Conservation (phyloP, 108 stramenopile genomes). For the Conticribra guillardii region DNA sequence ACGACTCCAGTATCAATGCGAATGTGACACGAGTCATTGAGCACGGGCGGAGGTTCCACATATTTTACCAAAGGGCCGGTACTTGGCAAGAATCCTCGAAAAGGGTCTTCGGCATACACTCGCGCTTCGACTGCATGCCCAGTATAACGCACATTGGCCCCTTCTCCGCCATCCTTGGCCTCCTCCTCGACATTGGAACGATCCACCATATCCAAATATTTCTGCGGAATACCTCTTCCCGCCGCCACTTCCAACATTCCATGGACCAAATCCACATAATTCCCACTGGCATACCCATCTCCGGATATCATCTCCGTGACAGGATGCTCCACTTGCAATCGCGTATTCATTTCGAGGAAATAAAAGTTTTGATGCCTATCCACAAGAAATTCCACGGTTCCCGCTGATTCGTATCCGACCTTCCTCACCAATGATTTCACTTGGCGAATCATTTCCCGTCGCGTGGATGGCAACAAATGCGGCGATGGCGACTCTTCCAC, state of each 20-base stretch:
- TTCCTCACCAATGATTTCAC: constrained; percentile 79
- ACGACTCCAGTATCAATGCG: constrained; percentile 94
- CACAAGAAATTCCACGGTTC: constrained; percentile 97
- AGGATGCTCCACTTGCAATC: constrained; percentile 97
- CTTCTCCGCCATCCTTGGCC: constrained; percentile 39
- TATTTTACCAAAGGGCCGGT: constrained; percentile 82
- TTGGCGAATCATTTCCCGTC: constrained; percentile 87
- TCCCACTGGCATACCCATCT: constrained; percentile 33
- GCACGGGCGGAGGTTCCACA: constrained; percentile 55
- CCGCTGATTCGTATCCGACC: constrained; percentile 89
- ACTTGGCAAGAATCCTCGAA: constrained; percentile 92
- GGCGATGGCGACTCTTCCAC: constrained; percentile 93
- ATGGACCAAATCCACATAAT: constrained; percentile 87
- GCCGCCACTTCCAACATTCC: constrained; percentile 92
- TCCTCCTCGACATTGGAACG: constrained; percentile 22
- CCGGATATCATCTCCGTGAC: constrained; percentile 91
- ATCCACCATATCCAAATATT: constrained; percentile 63
- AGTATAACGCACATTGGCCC: constrained; percentile 58
- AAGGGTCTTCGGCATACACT: constrained; percentile 98
- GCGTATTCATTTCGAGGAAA: constrained; percentile 98
- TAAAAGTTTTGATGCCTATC: constrained; percentile 93
- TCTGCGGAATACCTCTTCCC: constrained; percentile 60
- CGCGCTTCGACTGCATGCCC: constrained; percentile 89
- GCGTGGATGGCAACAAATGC: constrained; percentile 71
- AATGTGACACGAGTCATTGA: constrained; percentile 46